Evolutionary conservation across 2,329 filamentous ascomycete genomes (phyloP), one percentile per base, ranked within the genome.

Genomic region (Colletotrichum sojae): DNA sequence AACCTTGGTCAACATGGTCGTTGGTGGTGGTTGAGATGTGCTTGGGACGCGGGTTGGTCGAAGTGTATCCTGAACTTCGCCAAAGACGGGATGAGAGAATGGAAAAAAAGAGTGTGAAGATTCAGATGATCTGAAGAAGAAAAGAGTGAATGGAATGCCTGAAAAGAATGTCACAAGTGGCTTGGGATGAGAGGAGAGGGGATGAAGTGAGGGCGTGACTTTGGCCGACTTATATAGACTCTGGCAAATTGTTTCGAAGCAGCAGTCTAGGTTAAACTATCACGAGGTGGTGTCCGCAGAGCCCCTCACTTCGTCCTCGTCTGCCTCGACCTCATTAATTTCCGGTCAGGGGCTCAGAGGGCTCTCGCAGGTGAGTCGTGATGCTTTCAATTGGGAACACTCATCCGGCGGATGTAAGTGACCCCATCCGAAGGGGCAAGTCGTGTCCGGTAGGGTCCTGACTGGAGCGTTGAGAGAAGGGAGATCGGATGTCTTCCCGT

Each of bases 1-100:
- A 72, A 83, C 65, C 60, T 71, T 71, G 56, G 60, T 61, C 68
- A 71, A 68, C 70, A 71, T 71, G 45, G 43, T 69, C 64, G 10
- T 36, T 36, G 25, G 43, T 56, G 22, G 53, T 39, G 13, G 2
- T 31, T 16, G 49, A 18, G 5, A 51, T n/a, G 6, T 31, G 22
- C 36, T 45, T 43, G 20, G 48, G 57, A 36, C 31, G 31, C 31
- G 31, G 31, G 31, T 36, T 36, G 16, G 36, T 16, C 27, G 20
- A 61, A 53, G 31, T 20, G 2, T 51, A 9, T 40, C 45, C 53
- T 39, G 22, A 46, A 48, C 31, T 36, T 54, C 39, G 53, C n/a
- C 43, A 56, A 56, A 60, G 43, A 66, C 46, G 43, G 62, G 55
- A 60, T 16, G 43, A 53, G 36, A 53, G 31, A 43, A 53, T 36